Conservation (phyloP, 805 yeast genomes). For the Zygosaccharomyces lentus region DNA sequence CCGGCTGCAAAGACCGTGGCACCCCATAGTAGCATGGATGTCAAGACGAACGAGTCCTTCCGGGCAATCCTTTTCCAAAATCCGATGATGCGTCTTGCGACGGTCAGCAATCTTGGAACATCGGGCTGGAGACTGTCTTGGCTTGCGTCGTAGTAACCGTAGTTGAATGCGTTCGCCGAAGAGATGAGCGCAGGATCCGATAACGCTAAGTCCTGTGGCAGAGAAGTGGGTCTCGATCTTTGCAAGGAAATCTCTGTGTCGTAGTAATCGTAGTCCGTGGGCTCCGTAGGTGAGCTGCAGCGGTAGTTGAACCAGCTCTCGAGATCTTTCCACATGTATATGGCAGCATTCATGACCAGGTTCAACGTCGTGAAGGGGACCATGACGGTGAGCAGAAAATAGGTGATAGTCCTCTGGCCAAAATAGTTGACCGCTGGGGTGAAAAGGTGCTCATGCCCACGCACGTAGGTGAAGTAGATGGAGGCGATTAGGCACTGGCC, state of each 20-base stretch:
- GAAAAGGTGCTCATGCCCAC: conserved; percentile 32
- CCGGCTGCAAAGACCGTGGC: conserved; percentile 17
- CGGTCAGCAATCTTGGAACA: conserved; percentile 4
- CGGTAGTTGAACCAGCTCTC: conserved; percentile 16
- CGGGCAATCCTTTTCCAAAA: conserved; percentile 19
- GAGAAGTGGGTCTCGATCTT: conserved; percentile 5
- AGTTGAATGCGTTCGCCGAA: not conserved
- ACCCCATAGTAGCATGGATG: conserved; percentile 21
- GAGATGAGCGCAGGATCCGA: conserved; percentile 3
- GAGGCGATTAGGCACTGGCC: conserved; percentile 38
- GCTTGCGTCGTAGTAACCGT: not conserved
- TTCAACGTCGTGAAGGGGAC: conserved; percentile 31
- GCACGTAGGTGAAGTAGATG: conserved; percentile 40
- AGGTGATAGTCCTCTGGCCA: conserved; percentile 32
- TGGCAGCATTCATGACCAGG: conserved; percentile 17
- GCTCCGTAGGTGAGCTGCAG: not conserved
- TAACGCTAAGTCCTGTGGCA: not conserved
- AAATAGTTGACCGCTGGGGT: conserved; percentile 34
- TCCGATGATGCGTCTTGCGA: conserved; percentile 7
- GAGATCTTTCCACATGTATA: conserved; percentile 27
- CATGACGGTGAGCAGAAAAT: conserved; percentile 31
- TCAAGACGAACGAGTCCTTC: conserved; percentile 16
- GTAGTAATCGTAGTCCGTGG: conserved; percentile 12
- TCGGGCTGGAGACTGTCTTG: conserved; percentile 1
- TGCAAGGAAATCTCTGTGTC: conserved; percentile 12